These are phyloP conservation scores for Leucocoprinus sp. DNA, from an alignment of 768 basidiomycete species.

Conservation along the genomic window DNA sequence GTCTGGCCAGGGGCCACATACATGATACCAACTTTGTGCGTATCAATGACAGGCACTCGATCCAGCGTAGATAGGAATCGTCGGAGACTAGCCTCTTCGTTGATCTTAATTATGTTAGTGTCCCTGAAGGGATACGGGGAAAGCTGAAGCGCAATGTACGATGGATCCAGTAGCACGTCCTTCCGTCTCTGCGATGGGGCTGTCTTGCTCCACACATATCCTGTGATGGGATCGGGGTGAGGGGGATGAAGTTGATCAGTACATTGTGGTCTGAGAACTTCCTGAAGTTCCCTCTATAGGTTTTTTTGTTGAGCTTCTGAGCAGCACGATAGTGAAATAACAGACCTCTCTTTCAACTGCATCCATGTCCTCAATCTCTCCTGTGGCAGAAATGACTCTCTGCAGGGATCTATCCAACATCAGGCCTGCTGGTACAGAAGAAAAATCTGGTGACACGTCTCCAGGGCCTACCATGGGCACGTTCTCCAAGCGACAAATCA, in stretches of 20 bases:
- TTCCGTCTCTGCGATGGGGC: constrained; percentile 88
- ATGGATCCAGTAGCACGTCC: constrained; percentile 76
- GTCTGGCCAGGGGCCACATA: constrained; percentile 92
- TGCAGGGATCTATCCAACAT: constrained; percentile 55
- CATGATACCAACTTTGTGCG: constrained; percentile 92
- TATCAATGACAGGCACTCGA: constrained; percentile 89
- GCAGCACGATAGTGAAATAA: constrained; percentile 6
- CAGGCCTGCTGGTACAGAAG: constrained; percentile 64
- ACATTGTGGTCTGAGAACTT: constrained; percentile 17
- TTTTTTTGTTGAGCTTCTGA: not conserved
- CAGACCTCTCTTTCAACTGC: constrained; percentile 12
- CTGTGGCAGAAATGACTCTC: constrained; percentile 21
- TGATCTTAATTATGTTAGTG: constrained; percentile 36
- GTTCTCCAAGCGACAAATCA: constrained; percentile 84
- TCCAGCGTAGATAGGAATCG: constrained; percentile 39
- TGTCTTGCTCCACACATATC: constrained; percentile 81
- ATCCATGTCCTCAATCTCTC: constrained; percentile 17
- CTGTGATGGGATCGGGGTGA: constrained; percentile 66
- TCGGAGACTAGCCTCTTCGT: constrained; percentile 28
- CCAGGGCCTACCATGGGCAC: constrained; percentile 79
- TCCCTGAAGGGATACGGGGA: constrained; percentile 52
- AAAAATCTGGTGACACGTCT: constrained; percentile 73
- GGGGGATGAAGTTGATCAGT: constrained; percentile 21
- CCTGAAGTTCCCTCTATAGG: constrained; percentile 21
- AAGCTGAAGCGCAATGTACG: constrained; percentile 78